These are phyloP conservation scores for Straminergon stramineum DNA, from an alignment of 225 moss, liverwort and hornwort genomes.

Conservation along the genomic window DNA sequence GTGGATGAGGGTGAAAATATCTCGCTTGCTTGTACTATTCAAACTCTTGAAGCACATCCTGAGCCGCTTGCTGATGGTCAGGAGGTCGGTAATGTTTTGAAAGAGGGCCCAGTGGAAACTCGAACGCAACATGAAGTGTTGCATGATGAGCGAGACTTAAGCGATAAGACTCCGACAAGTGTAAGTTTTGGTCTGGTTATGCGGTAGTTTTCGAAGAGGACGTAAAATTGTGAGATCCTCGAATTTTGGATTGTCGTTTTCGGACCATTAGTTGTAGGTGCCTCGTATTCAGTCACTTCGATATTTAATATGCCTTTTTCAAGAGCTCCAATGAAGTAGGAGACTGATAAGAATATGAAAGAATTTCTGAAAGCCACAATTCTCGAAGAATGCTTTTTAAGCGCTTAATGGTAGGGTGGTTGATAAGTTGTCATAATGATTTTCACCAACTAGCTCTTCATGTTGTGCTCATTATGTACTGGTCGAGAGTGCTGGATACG, in stretches of 20 bases:
- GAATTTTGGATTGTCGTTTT: background rate
- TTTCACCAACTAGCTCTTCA: background rate
- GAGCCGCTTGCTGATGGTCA: background rate
- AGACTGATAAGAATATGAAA: background rate
- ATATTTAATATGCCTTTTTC: background rate
- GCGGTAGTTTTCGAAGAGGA: background rate
- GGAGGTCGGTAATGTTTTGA: constrained; percentile 1
- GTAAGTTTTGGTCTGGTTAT: constrained; percentile 16
- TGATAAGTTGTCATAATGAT: background rate
- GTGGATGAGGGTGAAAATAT: background rate
- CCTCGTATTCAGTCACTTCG: background rate
- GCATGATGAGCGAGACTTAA: constrained; percentile 11
- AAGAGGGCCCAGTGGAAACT: constrained; percentile 2
- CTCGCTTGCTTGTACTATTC: background rate
- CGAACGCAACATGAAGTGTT: constrained; percentile 1
- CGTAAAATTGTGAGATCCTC: background rate
- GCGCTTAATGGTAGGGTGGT: background rate
- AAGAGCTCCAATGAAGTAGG: background rate
- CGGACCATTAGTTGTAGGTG: background rate
- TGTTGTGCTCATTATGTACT: background rate
- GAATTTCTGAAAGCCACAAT: background rate
- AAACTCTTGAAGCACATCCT: background rate
- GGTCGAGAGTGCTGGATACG: background rate
- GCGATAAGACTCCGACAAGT: constrained; percentile 7
- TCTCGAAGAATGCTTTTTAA: background rate